Base-by-base conservation (phyloP, 139 green algal genomes). In the Chlorella ohadii region DNA sequence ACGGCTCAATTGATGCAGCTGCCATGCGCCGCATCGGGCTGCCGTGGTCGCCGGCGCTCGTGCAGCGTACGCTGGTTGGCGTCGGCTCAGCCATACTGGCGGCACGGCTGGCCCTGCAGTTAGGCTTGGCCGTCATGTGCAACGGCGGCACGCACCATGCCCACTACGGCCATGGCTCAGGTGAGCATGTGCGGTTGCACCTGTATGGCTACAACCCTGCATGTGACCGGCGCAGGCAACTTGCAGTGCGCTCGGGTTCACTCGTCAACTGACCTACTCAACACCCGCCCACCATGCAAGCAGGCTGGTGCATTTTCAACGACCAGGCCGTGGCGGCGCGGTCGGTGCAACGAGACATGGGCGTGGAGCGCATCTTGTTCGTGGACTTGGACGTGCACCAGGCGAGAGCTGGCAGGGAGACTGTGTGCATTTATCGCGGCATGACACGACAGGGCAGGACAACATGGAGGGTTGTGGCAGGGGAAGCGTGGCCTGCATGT, bases 91-190 rank as follows among this genome's bases (percentile, higher is more conserved):
- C 91, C 0, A 65, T 93, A 11, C 79, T 92, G 51, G 90, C 91
- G 20, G 88, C 88, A 0, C 84, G 90, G 16, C 82, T 92, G 31
- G 91, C 91, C 2, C 70, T 92, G 70, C 85, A 91, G 71, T 86
- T 79, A 25, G 90, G 90, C 1, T 56, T 91, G 56, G 90, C 91
- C 4, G 78, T 73, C 51, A 93, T 91, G 89, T 87, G 71, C 64
- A 93, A 93, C 71, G 91, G 91, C 11, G 91, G 91, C 57, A 94
- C 91, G 3, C 91, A 94, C 79, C 91, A 94, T 44, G 91, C 91
- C 15, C 90, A 93, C 70, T 51, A 44, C 16, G 51, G 47, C 12
- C 72, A 87, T 19, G 90, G 90, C 6, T 86, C 85, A 78, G 89
- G 89, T 85, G 31, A 27, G 79, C 72, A 71, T 56, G 61, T 59